Percentiles rank a stretch among this genome's conserved stretches.
phyloP scores from a whole-genome alignment of 148 eudicot genomes.

The Rhododendron ovatum region DNA sequence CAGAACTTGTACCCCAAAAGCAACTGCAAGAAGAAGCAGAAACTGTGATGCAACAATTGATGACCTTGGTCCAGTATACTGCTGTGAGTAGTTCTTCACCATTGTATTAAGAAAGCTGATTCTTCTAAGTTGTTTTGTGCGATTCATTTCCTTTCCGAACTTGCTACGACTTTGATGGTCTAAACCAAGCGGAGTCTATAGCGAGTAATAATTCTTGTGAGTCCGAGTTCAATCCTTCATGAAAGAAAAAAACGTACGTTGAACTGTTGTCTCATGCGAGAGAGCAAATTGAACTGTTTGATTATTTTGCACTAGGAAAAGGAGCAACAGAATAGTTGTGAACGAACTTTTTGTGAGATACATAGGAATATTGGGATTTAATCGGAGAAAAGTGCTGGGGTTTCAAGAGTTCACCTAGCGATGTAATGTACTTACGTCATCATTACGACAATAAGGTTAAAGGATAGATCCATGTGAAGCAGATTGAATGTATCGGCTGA shows the following conservation, averaged over 20 bases:
- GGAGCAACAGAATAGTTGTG: neutral
- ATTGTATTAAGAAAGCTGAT: neutral
- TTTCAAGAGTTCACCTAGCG: neutral
- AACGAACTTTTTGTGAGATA: neutral
- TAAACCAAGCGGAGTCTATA: neutral
- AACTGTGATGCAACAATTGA: slow-evolving; percentile 57
- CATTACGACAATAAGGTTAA: neutral
- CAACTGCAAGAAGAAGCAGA: slow-evolving; percentile 85
- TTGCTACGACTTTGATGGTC: neutral
- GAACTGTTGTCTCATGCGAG: neutral
- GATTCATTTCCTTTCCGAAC: neutral
- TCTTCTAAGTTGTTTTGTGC: neutral
- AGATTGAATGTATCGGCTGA: neutral
- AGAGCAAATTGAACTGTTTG: neutral
- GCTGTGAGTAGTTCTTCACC: slow-evolving; percentile 60
- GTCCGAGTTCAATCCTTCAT: neutral
- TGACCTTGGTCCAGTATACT: slow-evolving; percentile 79
- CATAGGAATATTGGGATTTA: neutral
- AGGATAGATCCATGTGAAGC: neutral
- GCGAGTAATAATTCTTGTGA: neutral
- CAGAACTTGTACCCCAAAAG: slow-evolving; percentile 66
- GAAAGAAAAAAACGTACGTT: neutral
- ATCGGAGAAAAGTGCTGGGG: neutral
- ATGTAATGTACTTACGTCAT: neutral
- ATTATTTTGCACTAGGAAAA: neutral